Percentiles rank a stretch among this genome's conserved stretches.
Evolutionary conservation across 2,329 filamentous ascomycete species (phyloP).

Genomic region (Peltaster fructicola): DNA sequence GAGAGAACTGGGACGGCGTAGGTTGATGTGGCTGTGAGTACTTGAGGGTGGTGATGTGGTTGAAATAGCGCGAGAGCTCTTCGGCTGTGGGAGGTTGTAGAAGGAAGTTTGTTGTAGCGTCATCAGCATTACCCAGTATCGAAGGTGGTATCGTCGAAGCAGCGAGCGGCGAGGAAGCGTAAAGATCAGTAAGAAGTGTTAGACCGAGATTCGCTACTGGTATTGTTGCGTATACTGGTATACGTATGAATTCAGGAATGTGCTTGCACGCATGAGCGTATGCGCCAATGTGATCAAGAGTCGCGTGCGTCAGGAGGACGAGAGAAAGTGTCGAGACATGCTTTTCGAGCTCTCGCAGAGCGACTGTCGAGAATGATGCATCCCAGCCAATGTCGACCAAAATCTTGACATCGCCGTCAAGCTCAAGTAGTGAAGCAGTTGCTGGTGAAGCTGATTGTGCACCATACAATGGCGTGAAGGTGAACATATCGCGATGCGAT

Average conservation of each 20-base stretch:
- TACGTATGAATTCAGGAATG: constrained; percentile 75
- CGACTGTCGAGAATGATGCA: constrained; percentile 65
- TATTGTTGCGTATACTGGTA: constrained; percentile 85
- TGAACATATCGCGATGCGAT: constrained; percentile 58
- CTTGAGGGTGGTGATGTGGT: constrained; percentile 76
- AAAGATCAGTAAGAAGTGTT: constrained; percentile 79
- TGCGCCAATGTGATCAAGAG: constrained; percentile 75
- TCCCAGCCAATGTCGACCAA: constrained; percentile 94
- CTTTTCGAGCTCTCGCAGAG: constrained; percentile 81
- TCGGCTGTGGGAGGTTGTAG: constrained; percentile 58
- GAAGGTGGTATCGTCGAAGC: constrained; percentile 62
- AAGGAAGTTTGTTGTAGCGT: constrained; percentile 32
- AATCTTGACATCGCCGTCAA: constrained; percentile 92
- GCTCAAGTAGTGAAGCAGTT: constrained; percentile 87
- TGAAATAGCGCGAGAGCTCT: constrained; percentile 86
- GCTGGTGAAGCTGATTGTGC: constrained; percentile 74
- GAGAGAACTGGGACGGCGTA: constrained; percentile 68
- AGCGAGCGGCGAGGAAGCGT: constrained; percentile 74
- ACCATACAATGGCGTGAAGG: constrained; percentile 80
- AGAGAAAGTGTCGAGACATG: constrained; percentile 81
- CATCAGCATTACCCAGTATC: constrained; percentile 41
- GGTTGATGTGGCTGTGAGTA: constrained; percentile 95
- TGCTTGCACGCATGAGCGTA: constrained; percentile 96
- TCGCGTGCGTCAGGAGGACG: constrained; percentile 88
- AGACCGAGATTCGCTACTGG: constrained; percentile 88